Evolutionary conservation across 768 basidiomycete species (phyloP), one percentile per base, ranked within the genome.

Genomic region (Pseudohyphozyma bogoriensis): DNA sequence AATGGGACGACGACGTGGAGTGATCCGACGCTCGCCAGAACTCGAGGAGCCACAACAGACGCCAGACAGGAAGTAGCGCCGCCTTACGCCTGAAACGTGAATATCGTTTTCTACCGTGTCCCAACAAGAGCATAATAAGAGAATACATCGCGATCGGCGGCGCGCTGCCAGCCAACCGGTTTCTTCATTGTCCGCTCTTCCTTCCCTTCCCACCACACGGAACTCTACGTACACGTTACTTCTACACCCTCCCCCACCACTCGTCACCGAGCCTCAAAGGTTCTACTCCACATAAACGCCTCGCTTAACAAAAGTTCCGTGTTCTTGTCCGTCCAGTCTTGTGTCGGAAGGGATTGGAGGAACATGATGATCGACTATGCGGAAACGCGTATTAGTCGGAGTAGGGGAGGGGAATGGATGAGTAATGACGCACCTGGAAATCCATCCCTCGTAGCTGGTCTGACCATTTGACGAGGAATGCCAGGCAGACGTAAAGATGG

Each of bases 291-390:
- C 26, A 97, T 86, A 71, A 93, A 99, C 2, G 95, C 93, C 75
- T 96, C 89, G 69, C 87, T 89, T 49, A 99, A 82, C 36, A 99
- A 81, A 76, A 97, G 81, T 72, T 96, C 90, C 49, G 97, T 85
- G 70, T 97, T 90, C 69, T 92, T 86, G 73, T 97, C 92, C 26
- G 85, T 83, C 95, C 95, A 99, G 46, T 62, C 58, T 37, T 60
- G 58, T 9, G 89, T 92, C 18, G 89, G 89, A 6, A 89, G 79
- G 1, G 86, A 89, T 72, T 92, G 89, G 16, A 99, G 79, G 76
- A 95, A 99, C 86, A 99, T 97, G 73, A 99, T 97, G 73, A 97
- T 92, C 58, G 89, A 91, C 93, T 97, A 66, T 13, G 22, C 10
- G 26, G 1, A 24, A 20, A 26, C 4, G 58, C 15, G 10, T 4